Base-by-base conservation (phyloP, 768 basidiomycete species). In the Boletus sp. region DNA sequence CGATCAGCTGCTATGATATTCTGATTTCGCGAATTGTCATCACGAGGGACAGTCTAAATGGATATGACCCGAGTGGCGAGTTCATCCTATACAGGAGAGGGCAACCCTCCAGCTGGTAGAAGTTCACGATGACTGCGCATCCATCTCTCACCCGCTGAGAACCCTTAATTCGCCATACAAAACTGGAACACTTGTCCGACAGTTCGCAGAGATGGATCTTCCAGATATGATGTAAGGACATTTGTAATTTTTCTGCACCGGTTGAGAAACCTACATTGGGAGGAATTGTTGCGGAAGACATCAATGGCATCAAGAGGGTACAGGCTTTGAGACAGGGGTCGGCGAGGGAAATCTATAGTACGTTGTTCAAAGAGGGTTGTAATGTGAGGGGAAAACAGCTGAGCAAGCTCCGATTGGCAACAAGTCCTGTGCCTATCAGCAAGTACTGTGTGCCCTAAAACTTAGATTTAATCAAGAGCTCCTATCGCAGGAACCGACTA, bases 381-480 rank as follows among this genome's bases (percentile, higher is more conserved):
- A 27, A 29, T 47, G 2, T 13, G 33, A 19, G 39, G 48, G 49
- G 57, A 50, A 56, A 50, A 27, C 38, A 43, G 32, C 19, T 47
- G 38, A 17, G 30, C 27, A 40, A 34, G 38, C 32, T 21, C 47
- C 29, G 11, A 27, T 44, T 19, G 27, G 15, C 25, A 41, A 47
- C 47, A 42, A 39, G 40, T 37, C 41, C 23, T 46, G 42, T 50
- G 51, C 43, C n/a, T 47, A 42, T 27, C 55, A 38, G 41, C 17
- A n/a, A n/a, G n/a, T n/a, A 29, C 32, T 44, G 21, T 47, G 53
- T 42, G 44, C 52, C 51, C 54, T 64, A 51, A 52, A 63, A 55
- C 21, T 53, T 47, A 15, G 49, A 60, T 54, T 51, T 13, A 27
- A 47, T 54, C 35, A 25, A 32, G 44, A 30, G n/a, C 38, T 47